Conservation (phyloP, 2,329 filamentous ascomycete species). For the Monosporascus cannonballus region DNA sequence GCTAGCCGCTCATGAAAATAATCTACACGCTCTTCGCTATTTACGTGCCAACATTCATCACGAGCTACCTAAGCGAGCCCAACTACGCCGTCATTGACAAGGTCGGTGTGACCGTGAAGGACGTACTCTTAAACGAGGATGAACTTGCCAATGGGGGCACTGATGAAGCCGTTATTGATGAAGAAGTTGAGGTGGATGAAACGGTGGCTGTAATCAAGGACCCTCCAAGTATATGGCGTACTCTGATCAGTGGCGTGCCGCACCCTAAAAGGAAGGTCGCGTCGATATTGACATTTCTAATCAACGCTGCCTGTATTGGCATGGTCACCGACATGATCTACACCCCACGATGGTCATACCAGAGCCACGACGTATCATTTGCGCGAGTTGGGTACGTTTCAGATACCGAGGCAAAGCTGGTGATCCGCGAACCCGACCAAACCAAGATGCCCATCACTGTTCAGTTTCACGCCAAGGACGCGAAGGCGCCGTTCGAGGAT, state of each 20-base stretch:
- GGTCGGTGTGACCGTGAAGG: slow-evolving; percentile 48
- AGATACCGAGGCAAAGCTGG: slow-evolving; percentile 67
- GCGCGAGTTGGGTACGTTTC: slow-evolving; percentile 85
- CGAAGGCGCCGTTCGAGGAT: slow-evolving; percentile 46
- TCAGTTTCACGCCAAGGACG: slow-evolving; percentile 54
- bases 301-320: slow-evolving; percentile 65
- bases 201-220: slow-evolving; percentile 54
- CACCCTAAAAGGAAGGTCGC: slow-evolving; percentile 61
- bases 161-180: slow-evolving; percentile 30
- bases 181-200: slow-evolving; percentile 58
- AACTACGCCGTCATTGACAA: slow-evolving; percentile 55
- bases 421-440: slow-evolving; percentile 78
- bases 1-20: slow-evolving; percentile 24
- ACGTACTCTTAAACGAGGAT: slow-evolving; percentile 35
- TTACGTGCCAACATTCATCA: slow-evolving; percentile 59
- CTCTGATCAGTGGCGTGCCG: slow-evolving; percentile 70
- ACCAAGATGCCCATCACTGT: slow-evolving; percentile 69
- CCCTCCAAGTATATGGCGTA: slow-evolving; percentile 50
- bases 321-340: slow-evolving; percentile 75
- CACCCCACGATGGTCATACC: slow-evolving; percentile 63
- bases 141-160: slow-evolving; percentile 26
- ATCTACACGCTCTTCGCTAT: slow-evolving; percentile 59
- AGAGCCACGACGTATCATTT: slow-evolving; percentile 72
- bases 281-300: slow-evolving; percentile 61
- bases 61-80: slow-evolving; percentile 50